Base-by-base conservation (phyloP, 495 filamentous ascomycete genomes). In the Melanomma pulvis-pyrius region DNA sequence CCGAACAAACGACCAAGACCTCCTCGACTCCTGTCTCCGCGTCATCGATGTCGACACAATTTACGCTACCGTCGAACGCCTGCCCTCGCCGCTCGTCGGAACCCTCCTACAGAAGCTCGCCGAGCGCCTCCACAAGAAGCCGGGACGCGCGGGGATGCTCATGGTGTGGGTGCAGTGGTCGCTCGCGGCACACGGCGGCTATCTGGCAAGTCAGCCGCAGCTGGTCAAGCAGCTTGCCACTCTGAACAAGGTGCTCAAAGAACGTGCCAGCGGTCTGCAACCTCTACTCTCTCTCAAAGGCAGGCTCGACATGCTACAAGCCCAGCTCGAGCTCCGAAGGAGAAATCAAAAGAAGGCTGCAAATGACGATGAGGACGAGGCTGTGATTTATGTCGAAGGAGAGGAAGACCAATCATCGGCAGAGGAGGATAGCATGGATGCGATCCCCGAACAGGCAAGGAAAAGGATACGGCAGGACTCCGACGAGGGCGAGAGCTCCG, bases 91-190 rank as follows among this genome's bases (percentile, higher is more conserved):
- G 1, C 85, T 96, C 39, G 93, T 92, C 6, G 84, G 86, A 15
- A 83, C 77, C 13, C 82, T 98, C 26, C 84, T 98, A 51, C 86
- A 89, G 73, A 90, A 88, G 71, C 84, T 98, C 32, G 91, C 94
- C 13, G 90, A 96, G 72, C 86, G 92, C 67, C 85, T 98, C 75
- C 88, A 96, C 71, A 85, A 89, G 64, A 84, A 91, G 22, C 94
- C 94, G 5, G 94, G 93, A 25, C 86, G 94, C 56, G 92, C 94
- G 17, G 91, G 92, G 29, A 89, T 86, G 67, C 85, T 98, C n/a
- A 93, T 97, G 81, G 84, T 89, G 17, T 98, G 94, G 94, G 88
- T 97, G 48, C 92, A 97, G 77, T 96, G 92, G 91, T 93, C 91
- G 0, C 82, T 97, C n/a, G 86, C 97, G 21, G 89, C 92, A 8